A percentile compares a stretch with the other conserved stretches of the same genome.
These are phyloP conservation scores for Fusarium beomiforme DNA, from an alignment of 2,329 filamentous ascomycete species.

Conservation along the genomic window DNA sequence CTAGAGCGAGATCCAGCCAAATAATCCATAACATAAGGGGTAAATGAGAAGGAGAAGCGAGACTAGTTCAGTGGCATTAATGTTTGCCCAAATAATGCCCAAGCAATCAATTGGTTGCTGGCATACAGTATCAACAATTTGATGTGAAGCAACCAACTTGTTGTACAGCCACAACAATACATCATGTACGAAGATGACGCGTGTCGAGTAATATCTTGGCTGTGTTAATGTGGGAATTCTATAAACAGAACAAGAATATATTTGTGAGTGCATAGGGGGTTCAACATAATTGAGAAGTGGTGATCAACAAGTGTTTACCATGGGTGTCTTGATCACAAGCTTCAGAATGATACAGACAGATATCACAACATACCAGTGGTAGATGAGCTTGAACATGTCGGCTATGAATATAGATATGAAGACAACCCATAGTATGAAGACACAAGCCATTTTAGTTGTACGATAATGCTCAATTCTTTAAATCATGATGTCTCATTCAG, in stretches of 20 bases:
- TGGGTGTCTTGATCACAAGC: neutral
- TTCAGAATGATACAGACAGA: neutral
- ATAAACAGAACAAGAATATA: neutral
- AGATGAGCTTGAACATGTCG: too few species aligned
- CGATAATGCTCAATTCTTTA: neutral
- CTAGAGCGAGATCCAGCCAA: constrained; percentile 23
- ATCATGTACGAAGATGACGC: constrained; percentile 18
- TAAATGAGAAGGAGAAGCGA: constrained; percentile 39
- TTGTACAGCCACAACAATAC: constrained; percentile 30
- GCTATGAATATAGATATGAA: too few species aligned
- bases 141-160: neutral
- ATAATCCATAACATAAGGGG: constrained; percentile 24
- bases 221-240: neutral
- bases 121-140: constrained; percentile 13
- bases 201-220: constrained; percentile 16
- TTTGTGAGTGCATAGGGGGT: neutral
- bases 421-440: too few species aligned
- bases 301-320: neutral
- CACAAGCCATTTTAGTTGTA: neutral
- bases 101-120: constrained; percentile 4
- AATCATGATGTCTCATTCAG: neutral
- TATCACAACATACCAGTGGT: neutral
- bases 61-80: neutral
- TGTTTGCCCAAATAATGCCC: constrained; percentile 5
- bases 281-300: too few species aligned